A percentile compares a stretch with the other conserved stretches of the same genome.
Evolutionary conservation across 148 eudicot genomes (phyloP).

Genomic region (Chenopodium berlandieri): DNA sequence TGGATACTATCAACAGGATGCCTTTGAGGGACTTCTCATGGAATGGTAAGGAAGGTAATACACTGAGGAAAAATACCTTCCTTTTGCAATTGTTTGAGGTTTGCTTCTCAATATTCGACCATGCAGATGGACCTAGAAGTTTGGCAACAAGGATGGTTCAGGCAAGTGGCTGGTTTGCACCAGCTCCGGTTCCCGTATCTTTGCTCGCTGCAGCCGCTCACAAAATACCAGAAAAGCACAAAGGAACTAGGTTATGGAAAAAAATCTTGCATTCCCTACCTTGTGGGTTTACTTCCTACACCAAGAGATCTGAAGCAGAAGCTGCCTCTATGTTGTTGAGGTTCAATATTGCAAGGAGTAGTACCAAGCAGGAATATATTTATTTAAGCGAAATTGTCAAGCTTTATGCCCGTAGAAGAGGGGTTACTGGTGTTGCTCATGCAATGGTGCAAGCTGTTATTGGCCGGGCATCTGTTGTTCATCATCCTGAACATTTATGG

Average conservation of each 20-base stretch:
- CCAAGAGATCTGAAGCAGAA: constrained; percentile 73
- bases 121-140: constrained; percentile 85
- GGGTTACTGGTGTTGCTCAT: constrained; percentile 62
- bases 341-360: constrained; percentile 73
- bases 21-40: constrained; percentile 63
- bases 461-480: constrained; percentile 42
- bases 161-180: constrained; percentile 95
- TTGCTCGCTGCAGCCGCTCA: constrained; percentile 78
- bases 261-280: constrained; percentile 57
- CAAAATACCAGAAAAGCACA: constrained; percentile 68
- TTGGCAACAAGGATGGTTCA: constrained; percentile 90
- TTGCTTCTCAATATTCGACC: constrained; percentile 94
- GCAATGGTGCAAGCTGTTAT: constrained; percentile 77
- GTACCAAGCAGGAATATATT: constrained; percentile 62
- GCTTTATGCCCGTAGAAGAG: constrained; percentile 72
- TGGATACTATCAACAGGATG: constrained; percentile 86
- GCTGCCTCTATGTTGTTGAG: constrained; percentile 78
- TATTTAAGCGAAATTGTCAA: constrained; percentile 65
- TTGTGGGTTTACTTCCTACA: constrained; percentile 67
- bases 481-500: constrained; percentile 79
- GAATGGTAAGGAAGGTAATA: constrained; percentile 59
- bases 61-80: constrained; percentile 60
- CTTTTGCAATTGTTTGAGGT: constrained; percentile 90
- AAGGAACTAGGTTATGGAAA: constrained; percentile 54
- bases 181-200: constrained; percentile 64